Conservation (phyloP, 805 yeast genomes). For the Candida nitratophila region DNA sequence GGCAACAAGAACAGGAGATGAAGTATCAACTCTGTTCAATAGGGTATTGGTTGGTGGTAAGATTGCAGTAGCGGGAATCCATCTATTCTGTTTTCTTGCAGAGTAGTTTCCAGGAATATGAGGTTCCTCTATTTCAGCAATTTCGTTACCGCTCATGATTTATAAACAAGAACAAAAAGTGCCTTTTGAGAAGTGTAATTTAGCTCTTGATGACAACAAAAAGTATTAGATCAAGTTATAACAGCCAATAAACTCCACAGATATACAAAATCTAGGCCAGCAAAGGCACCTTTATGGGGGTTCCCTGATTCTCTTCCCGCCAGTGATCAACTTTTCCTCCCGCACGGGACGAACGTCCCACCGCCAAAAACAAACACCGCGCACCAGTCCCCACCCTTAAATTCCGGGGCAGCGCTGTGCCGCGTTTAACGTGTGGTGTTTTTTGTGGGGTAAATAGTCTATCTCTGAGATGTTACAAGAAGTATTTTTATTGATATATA, state of each 20-base stretch:
- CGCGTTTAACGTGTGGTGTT: neutral
- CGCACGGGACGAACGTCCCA: no score
- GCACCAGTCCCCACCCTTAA: neutral
- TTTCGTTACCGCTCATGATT: conserved; percentile 1
- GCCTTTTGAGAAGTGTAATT: no score
- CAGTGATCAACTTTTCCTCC: no score
- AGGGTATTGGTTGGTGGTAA: conserved; percentile 6
- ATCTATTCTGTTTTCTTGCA: conserved; percentile 46
- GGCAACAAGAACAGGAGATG: conserved; percentile 7
- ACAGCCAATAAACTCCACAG: no score
- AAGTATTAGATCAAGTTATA: no score
- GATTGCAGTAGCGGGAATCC: conserved; percentile 27
- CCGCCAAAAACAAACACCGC: neutral
- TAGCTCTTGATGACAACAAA: no score
- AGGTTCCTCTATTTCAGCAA: conserved; percentile 34
- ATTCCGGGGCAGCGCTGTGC: neutral
- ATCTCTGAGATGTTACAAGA: no score
- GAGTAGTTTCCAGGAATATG: conserved; percentile 44
- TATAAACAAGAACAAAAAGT: no score
- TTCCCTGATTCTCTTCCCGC: no score
- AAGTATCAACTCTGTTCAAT: conserved; percentile 2
- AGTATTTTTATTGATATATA: neutral
- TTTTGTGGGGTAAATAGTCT: neutral
- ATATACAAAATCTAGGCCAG: no score
- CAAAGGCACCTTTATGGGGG: no score